These are phyloP conservation scores for Laetiporus sulphureus DNA, from an alignment of 1,284 basidiomycete genomes.

Conservation along the genomic window DNA sequence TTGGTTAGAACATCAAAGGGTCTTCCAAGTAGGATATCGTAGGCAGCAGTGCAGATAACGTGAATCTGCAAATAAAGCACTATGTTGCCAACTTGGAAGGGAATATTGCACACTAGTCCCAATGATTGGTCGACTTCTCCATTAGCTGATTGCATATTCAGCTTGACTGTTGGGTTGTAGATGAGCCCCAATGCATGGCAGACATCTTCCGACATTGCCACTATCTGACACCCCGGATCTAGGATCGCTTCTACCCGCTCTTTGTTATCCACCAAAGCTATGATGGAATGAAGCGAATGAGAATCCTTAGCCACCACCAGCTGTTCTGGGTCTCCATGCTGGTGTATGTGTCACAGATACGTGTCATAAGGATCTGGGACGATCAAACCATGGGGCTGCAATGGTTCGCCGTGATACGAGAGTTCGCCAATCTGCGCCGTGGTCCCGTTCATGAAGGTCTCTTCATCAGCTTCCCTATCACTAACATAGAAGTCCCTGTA, in stretches of 20 bases:
- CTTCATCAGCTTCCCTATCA: no score
- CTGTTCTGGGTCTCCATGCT: not conserved
- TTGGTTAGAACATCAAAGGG: slow-evolving; percentile 28
- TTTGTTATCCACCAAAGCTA: slow-evolving; percentile 7
- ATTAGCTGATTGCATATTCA: slow-evolving; percentile 23
- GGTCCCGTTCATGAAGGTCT: not conserved
- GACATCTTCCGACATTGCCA: slow-evolving; percentile 20
- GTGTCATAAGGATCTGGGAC: slow-evolving; percentile 11
- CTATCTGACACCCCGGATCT: slow-evolving; percentile 20
- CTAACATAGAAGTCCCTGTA: no score
- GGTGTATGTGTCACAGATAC: slow-evolving; percentile 5
- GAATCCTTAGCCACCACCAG: slow-evolving; percentile 8
- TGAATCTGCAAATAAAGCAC: slow-evolving; percentile 17
- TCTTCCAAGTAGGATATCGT: slow-evolving; percentile 27
- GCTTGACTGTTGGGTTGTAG: slow-evolving; percentile 15
- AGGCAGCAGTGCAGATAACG: slow-evolving; percentile 23
- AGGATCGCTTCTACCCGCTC: slow-evolving; percentile 16
- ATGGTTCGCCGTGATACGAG: not conserved
- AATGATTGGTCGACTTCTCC: slow-evolving; percentile 16
- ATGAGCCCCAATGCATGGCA: slow-evolving; percentile 11
- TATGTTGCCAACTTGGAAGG: slow-evolving; percentile 7
- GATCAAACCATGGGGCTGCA: slow-evolving; percentile 5
- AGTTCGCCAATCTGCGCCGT: not conserved
- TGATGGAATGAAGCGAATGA: slow-evolving; percentile 5
- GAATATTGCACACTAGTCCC: slow-evolving; percentile 20